Percentiles rank a stretch among this genome's conserved stretches.
Conservation (phyloP, 1,284 basidiomycete species). For the Fomitopsis betulina region DNA sequence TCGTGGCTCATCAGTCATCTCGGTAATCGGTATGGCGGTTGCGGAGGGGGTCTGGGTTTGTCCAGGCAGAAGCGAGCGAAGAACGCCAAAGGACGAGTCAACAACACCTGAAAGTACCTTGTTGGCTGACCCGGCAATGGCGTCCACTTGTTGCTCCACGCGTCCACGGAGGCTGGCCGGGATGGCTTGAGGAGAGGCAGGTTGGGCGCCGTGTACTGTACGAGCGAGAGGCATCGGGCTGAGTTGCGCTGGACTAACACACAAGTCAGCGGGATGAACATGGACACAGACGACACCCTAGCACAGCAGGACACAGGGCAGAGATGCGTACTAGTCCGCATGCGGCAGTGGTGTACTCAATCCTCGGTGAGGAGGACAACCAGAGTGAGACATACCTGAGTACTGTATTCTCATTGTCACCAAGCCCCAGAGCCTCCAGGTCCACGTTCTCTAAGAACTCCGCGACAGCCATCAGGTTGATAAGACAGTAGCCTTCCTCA, state of each 20-base stretch:
- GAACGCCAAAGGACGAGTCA: conserved; percentile 78
- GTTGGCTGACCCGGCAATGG: conserved; percentile 78
- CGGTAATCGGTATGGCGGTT: conserved; percentile 22
- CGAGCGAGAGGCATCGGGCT: conserved; percentile 66
- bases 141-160: conserved; percentile 80
- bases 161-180: conserved; percentile 61
- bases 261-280: conserved; percentile 4
- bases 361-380: not conserved
- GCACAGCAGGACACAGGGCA: not conserved
- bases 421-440: conserved; percentile 75
- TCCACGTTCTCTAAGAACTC: conserved; percentile 94
- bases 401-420: conserved; percentile 57
- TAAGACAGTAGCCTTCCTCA: conserved; percentile 87
- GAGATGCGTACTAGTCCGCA: conserved; percentile 1
- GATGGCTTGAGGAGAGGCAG: conserved; percentile 28
- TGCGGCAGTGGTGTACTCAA: not conserved
- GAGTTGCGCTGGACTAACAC: conserved; percentile 63
- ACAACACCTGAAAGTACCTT: conserved; percentile 84
- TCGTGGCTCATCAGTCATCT: conserved; percentile 29
- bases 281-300: not conserved
- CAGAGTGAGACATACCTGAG: conserved; percentile 37
- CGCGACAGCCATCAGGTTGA: conserved; percentile 91
- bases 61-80: conserved; percentile 57
- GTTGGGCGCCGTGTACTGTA: conserved; percentile 22
- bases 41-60: conserved; percentile 12